Evolutionary conservation across 306 rosid species (phyloP).

Genomic region (Argentina anserina): DNA sequence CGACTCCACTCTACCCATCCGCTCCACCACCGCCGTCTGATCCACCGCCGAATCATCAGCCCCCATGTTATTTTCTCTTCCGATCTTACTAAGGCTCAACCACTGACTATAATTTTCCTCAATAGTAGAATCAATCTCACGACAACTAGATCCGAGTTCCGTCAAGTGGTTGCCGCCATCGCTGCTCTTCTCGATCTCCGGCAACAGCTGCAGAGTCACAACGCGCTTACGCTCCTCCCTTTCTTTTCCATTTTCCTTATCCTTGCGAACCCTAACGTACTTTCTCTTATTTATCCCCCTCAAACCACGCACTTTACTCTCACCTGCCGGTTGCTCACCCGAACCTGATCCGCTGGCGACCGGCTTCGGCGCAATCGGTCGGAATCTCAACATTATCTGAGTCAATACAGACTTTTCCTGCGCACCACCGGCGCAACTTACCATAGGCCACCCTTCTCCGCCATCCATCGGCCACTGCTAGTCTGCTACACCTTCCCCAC

Average conservation of each 20-base stretch:
- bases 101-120: background rate
- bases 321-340: background rate
- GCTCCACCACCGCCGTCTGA: constrained; percentile 5
- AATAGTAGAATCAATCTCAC: background rate
- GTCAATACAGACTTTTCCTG: constrained; percentile 23
- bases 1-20: constrained; percentile 11
- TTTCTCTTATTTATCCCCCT: constrained; percentile 47
- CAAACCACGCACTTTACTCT: background rate
- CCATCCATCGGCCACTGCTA: constrained; percentile 21
- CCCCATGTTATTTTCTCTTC: background rate
- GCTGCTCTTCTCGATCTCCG: constrained; percentile 21
- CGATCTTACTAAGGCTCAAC: background rate
- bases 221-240: background rate
- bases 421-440: constrained; percentile 14
- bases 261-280: constrained; percentile 56
- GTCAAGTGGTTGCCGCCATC: background rate
- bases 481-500: background rate
- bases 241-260: background rate
- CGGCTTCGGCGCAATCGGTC: constrained; percentile 73
- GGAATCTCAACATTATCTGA: constrained; percentile 46
- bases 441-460: constrained; percentile 17
- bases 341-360: constrained; percentile 13
- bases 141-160: constrained; percentile 21
- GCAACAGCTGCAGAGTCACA: constrained; percentile 42
- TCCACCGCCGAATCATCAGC: background rate